Base-by-base conservation (phyloP, 345 rosid species). In the Eucalyptus leucophloia region DNA sequence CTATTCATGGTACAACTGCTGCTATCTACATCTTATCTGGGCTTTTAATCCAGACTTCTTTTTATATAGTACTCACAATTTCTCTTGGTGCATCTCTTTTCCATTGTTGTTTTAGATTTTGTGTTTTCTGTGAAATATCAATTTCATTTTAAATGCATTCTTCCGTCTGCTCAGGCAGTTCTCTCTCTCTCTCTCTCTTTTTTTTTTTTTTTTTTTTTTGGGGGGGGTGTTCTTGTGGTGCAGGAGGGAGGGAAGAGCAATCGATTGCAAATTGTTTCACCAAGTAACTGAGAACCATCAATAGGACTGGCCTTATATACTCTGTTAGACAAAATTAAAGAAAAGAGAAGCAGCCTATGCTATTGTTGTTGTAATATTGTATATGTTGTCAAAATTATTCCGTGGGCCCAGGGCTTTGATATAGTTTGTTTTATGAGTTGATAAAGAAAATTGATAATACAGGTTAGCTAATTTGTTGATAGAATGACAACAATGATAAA, bases 1-100 rank as follows among this genome's bases (percentile, higher is more conserved):
- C 93, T 98, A 92, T 88, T 96, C 92, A 96, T 94, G 98, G 99
- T 98, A 92, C 45, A 50, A 32, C 77, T 69, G 87, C 65, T 69
- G 87, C 54, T 30, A 51, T 72, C 40, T 89, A 37, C 28, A 49
- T 88, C 17, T 69, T 87, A 87, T 49, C 7, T 44, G 47, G 47
- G 28, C 47, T 56, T 44, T 87, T 50, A 49, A 42, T 34, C 49
- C 87, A 47, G 58, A 47, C 50, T 56, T 56, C 3, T 10, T 56
- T 56, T 23, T 56, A 24, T 56, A 24, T 56, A 56, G 62, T 56
- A 86, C 87, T 88, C 30, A 26, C 87, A 40, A 49, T 60, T 69
- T 88, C 7, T 56, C 16, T 60, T 47, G 86, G 83, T 49, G 56
- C 37, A 14, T 69, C 51, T 67, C 50, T 65, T 49, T 56, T 65